These are phyloP conservation scores for Paraphoma chrysanthemicola DNA, from an alignment of 2,329 filamentous ascomycete species.

Conservation along the genomic window DNA sequence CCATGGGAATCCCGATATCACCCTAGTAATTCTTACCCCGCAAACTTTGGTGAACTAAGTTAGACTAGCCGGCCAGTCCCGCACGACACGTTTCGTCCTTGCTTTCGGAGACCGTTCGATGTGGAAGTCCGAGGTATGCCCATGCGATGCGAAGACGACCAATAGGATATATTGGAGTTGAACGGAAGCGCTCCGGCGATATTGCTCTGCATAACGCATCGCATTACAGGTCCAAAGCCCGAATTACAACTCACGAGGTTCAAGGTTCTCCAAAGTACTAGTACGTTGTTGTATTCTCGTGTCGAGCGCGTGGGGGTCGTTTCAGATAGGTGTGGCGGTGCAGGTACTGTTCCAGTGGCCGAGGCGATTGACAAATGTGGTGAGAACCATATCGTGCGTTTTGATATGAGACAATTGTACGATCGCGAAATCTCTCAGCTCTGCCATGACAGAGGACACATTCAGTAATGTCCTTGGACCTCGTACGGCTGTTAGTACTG, in stretches of 20 bases:
- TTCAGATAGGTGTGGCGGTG: not conserved
- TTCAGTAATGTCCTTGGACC: too few species aligned
- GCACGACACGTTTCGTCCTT: constrained; percentile 18
- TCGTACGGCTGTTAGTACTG: too few species aligned
- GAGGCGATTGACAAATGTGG: too few species aligned
- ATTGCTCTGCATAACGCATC: constrained; percentile 16
- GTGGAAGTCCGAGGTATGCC: not conserved
- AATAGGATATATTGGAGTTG: constrained; percentile 17
- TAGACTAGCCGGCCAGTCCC: constrained; percentile 36
- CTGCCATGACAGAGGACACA: too few species aligned
- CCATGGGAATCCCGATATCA: not conserved
- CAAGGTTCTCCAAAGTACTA: constrained; percentile 13
- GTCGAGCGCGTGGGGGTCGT: not conserved
- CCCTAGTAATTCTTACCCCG: constrained; percentile 26
- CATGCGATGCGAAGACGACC: constrained; percentile 6
- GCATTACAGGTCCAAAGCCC: constrained; percentile 8
- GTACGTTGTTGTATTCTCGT: constrained; percentile 2
- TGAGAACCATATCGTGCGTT: too few species aligned
- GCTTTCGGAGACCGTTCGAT: constrained; percentile 10
- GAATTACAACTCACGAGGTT: constrained; percentile 1
- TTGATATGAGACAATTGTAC: too few species aligned
- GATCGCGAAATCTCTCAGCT: too few species aligned
- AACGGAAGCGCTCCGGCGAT: constrained; percentile 20
- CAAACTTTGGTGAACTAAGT: constrained; percentile 20
- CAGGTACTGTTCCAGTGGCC: not conserved